A percentile compares a stretch with the other conserved stretches of the same genome.
Evolutionary conservation across 768 basidiomycete species (phyloP).

Genomic region (Pisolithus tinctorius): DNA sequence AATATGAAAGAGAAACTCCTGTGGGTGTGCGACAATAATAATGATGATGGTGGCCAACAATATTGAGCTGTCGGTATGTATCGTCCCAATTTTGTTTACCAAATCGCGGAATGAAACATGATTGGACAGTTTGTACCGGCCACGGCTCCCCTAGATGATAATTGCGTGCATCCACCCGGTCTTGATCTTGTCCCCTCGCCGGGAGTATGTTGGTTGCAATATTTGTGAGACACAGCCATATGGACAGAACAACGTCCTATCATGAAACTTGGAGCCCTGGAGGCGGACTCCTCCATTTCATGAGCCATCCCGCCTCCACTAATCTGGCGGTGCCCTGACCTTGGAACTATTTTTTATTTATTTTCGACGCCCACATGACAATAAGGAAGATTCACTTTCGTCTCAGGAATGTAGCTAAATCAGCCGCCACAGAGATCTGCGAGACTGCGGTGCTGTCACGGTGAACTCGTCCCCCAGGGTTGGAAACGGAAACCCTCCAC

Average conservation of each 20-base stretch:
- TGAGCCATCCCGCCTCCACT: neutral
- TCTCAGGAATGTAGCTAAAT: neutral
- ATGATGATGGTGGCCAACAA: too few species aligned
- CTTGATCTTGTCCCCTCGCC: too few species aligned
- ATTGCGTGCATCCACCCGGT: too few species aligned
- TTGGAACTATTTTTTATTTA: neutral
- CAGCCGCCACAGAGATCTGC: neutral
- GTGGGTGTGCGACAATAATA: too few species aligned
- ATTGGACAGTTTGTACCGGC: too few species aligned
- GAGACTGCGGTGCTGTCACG: neutral
- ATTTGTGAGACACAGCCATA: neutral
- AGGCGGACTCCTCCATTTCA: neutral
- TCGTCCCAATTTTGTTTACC: neutral
- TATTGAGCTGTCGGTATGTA: neutral
- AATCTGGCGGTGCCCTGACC: neutral
- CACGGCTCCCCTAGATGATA: too few species aligned
- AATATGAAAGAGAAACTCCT: too few species aligned
- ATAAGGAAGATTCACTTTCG: conserved; percentile 9
- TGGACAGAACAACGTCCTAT: neutral
- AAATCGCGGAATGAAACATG: neutral
- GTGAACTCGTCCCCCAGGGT: neutral
- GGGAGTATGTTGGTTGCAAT: neutral
- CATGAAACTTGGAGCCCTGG: neutral
- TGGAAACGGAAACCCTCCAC: neutral
- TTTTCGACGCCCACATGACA: conserved; percentile 4